Evolutionary conservation across 345 rosid genomes (phyloP).

Genomic region (Linum trigynum): DNA sequence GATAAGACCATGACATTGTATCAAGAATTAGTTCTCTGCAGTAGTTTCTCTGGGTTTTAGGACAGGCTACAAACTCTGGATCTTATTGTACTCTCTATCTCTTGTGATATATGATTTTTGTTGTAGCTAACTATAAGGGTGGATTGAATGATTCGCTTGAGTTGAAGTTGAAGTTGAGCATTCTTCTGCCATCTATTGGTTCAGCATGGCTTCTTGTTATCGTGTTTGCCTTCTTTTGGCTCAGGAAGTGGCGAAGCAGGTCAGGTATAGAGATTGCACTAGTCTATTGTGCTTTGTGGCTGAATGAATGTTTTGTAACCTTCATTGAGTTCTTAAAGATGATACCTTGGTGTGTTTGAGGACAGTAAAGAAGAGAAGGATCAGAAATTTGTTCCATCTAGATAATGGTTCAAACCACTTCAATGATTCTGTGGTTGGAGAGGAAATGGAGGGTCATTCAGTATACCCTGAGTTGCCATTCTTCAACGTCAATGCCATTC

Average conservation of each 20-base stretch:
- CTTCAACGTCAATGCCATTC: background rate
- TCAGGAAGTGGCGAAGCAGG: background rate
- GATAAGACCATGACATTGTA: no score
- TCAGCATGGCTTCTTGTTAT: background rate
- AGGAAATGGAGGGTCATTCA: background rate
- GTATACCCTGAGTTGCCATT: background rate
- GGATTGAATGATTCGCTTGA: background rate
- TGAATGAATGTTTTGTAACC: no score
- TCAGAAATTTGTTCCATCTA: background rate
- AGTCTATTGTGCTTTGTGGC: no score
- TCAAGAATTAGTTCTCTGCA: no score
- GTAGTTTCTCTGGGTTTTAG: no score
- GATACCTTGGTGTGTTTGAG: no score
- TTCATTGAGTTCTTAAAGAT: no score
- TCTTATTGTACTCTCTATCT: no score
- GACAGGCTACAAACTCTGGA: no score
- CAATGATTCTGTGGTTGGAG: background rate
- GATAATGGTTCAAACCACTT: background rate
- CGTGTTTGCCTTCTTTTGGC: background rate
- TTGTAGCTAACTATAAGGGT: background rate
- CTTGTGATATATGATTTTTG: background rate
- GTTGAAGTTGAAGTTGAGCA: background rate
- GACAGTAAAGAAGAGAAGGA: background rate
- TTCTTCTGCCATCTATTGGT: background rate
- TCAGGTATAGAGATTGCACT: no score